Evolutionary conservation across 208 protist genomes (phyloP), one percentile per base, ranked within the genome.

Genomic region (Trypanosoma scelopori): DNA sequence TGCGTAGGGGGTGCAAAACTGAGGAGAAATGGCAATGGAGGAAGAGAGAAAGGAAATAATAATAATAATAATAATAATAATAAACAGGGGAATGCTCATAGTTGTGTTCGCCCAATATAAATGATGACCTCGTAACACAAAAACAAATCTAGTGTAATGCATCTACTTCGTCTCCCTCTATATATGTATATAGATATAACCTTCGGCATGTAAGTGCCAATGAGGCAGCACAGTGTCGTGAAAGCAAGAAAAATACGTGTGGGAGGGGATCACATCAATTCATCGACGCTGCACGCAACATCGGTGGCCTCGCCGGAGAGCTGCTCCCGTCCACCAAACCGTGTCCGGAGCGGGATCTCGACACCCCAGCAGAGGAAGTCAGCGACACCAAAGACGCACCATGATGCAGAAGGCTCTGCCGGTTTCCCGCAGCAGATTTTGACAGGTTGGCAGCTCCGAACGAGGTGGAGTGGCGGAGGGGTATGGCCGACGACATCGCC

Each of bases 271-370:
- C 32, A 45, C 5, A 65, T 49, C 43, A 74, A 30, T 30, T 49
- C 35, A 20, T 56, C 7, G 73, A 67, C 4, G 39, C 1, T 3
- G 65, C 61, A 9, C 79, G 71, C 37, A 90, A 59, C 22, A 73
- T 68, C 1, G 84, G 84, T 9, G 78, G 85, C 28, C 81, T 62
- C 11, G 79, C 69, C 6, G 85, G 81, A 0, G 79, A 82, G 13
- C 60, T 50, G 58, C 71, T 86, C 12, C 85, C 85, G 50, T 91
- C 81, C 15, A 91, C 68, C 7, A 69, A 72, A 0, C 79, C 75
- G 9, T 68, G 58, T 7, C 42, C 56, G 0, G 53, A 41, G 32
- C 55, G 51, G 35, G 56, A 73, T 0, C 57, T 52, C 5, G 82
- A 85, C 18, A 88, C 59, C 6, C 82, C 81, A 55, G 63, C 65